Evolutionary conservation across 2,329 filamentous ascomycete genomes (phyloP).

Genomic region (Periglandula ipomoeae): DNA sequence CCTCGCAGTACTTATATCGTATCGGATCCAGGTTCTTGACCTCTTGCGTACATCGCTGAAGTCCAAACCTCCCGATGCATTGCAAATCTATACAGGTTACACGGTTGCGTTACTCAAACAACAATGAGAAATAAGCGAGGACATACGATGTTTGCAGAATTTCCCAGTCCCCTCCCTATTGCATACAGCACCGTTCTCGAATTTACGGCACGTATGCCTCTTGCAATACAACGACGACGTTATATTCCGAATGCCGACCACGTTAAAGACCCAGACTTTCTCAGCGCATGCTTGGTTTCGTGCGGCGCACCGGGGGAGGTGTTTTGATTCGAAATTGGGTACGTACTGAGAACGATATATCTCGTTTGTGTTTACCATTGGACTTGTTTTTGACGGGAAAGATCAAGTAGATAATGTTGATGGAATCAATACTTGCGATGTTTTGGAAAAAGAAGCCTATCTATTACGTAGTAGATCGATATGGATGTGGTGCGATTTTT

Average conservation of each 20-base stretch:
- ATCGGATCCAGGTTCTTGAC: background rate
- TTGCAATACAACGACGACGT: conserved; percentile 5
- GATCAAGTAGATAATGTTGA: too few relatives aligned
- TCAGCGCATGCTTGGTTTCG: background rate
- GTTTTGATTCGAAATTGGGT: background rate
- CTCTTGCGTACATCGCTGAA: background rate
- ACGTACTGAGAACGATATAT: background rate
- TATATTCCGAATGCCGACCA: background rate
- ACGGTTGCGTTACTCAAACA: too few relatives aligned
- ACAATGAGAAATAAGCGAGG: too few relatives aligned
- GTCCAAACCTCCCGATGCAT: background rate
- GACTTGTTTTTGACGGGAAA: too few relatives aligned
- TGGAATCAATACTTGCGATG: too few relatives aligned
- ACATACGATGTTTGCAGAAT: conserved; percentile 1
- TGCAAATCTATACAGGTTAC: too few relatives aligned
- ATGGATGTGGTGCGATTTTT: too few relatives aligned
- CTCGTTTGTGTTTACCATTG: too few relatives aligned
- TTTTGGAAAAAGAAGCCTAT: too few relatives aligned
- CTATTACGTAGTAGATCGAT: too few relatives aligned
- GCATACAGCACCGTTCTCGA: conserved; percentile 1
- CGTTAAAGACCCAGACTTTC: background rate
- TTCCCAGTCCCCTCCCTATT: background rate
- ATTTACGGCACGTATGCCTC: conserved; percentile 4
- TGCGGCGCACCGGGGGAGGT: background rate
- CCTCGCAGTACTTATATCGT: background rate